Conservation (phyloP, 192 early-diverging fungal species). For the Phlyctochytrium arcticum region DNA sequence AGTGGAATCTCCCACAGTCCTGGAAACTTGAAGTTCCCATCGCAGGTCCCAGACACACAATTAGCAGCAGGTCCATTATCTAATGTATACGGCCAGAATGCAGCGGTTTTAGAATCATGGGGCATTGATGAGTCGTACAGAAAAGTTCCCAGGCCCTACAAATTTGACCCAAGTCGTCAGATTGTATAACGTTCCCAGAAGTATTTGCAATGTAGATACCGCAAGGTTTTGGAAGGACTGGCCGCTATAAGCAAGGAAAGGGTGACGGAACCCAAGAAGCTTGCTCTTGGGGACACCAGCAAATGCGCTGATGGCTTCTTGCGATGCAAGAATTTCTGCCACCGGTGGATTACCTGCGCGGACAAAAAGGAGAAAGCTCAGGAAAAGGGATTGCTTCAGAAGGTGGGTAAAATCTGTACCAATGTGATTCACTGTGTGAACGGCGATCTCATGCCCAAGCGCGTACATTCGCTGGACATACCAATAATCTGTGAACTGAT, state of each 20-base stretch:
- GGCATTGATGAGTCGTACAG: conserved; percentile 29
- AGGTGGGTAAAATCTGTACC: conserved; percentile 10
- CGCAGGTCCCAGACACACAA: conserved; percentile 8
- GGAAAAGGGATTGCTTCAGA: not conserved
- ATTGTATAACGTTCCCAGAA: not conserved
- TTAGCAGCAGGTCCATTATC: conserved; percentile 4
- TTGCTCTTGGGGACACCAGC: conserved; percentile 25
- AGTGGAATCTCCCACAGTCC: conserved; percentile 41
- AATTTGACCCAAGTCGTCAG: not conserved
- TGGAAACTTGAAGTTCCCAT: conserved; percentile 9
- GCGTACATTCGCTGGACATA: conserved; percentile 60
- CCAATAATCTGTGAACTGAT: conserved; percentile 57
- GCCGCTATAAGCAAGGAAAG: conserved; percentile 29
- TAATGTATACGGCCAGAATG: conserved; percentile 33
- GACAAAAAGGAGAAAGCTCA: too few species aligned
- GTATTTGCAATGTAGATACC: not conserved
- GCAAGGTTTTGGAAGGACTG: conserved; percentile 9
- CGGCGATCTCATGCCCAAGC: conserved; percentile 61
- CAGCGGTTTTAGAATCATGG: not conserved
- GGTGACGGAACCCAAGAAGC: conserved; percentile 33
- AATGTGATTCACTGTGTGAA: conserved; percentile 52
- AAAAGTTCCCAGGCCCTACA: not conserved
- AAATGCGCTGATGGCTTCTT: conserved; percentile 19
- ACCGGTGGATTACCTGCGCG: not conserved
- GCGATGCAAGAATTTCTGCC: conserved; percentile 15